Base-by-base conservation (phyloP, 768 basidiomycete genomes). In the Hortiboletus flavorubellus region DNA sequence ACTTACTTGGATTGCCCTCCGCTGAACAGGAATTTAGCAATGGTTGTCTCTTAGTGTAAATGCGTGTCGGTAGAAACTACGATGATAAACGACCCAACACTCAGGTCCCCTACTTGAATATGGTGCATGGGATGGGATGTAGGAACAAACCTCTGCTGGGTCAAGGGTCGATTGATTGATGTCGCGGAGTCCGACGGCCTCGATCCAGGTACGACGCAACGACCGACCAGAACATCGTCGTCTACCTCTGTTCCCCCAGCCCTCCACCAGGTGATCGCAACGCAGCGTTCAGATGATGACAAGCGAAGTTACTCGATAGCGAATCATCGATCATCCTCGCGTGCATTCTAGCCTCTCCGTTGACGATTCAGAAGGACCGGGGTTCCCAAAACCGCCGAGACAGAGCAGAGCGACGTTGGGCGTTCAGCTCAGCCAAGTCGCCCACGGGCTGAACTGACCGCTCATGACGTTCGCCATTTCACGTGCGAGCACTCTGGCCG, bases 401-500 rank as follows among this genome's bases (percentile, higher is more conserved):
- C 11, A 42, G 5, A 18, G 8, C 42, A 5, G 2, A 8, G 18
- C 8, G 26, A 26, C 26, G 5, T 3, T 26, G 26, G 26, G 26
- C 14, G 14, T 23, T 65, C 51, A 80, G 59, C 74, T 78, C 57
- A 82, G 67, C 80, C 82, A 82, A 4, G 76, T 80, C 14, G 73
- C 72, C 79, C 79, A 83, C 45, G 68, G 57, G 52, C 73, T 79
- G 1, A 61, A 57, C 39, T 75, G 70, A 10, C 80, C 78, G 50
- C 72, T 67, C 51, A 83, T 75, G 2, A 78, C 73, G 21, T 75
- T 0, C 21, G 80, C 71, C 16, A 85, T 78, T 57, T 84, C 77
- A 45, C 74, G 70, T 0, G 81, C 83, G 2, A 85, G 73, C 34
- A 80, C 73, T 10, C 84, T 69, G 53, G 81, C 78, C 1, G 79